Base-by-base conservation (phyloP, 495 filamentous ascomycete genomes). In the Aspergillus homomorphus region DNA sequence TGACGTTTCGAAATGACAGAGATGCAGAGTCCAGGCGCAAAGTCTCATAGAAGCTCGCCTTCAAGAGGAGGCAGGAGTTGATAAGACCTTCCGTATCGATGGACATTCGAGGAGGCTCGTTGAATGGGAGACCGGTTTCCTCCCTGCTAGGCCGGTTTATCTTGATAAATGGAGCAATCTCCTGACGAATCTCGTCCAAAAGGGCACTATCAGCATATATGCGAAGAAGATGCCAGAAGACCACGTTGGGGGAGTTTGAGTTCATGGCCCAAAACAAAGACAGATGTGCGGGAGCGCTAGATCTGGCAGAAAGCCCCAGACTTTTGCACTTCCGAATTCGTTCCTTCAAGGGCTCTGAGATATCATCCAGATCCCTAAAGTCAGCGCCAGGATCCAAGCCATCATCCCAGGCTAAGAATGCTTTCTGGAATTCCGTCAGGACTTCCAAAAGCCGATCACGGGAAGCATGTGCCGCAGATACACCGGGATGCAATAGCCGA, bases 151-250 rank as follows among this genome's bases (percentile, higher is more conserved):
- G 77, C 44, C 84, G 75, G 0, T 67, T 64, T 4, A 77, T 72
- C 44, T 72, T 69, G 9, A 74, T 77, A 48, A 69, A 83, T 0
- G 77, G 70, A 3, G 66, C 66, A 9, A 83, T 78, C 62, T 88
- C 87, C 21, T 73, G 67, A 15, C 80, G 75, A 19, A 88, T 73
- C 4, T 71, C 69, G n/a, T 69, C 66, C 9, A 84, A 56, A 20
- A 84, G 71, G 1, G 62, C 63, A 10, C 73, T 70, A 22, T 76
- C 76, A 14, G 76, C 65, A 57, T 79, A 79, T 30, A 87, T 76
- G 51, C 77, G 82, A 16, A 83, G 61, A 19, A 86, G 51, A 48
- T 77, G 76, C 84, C 84, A 87, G 63, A 83, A 87, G 2, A 78
- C 75, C 46, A 80, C 67, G 28, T 77, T 73, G 15, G 79, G 73